Conservation (phyloP, 257 asterid species). For the Nyctanthes arbortristis region DNA sequence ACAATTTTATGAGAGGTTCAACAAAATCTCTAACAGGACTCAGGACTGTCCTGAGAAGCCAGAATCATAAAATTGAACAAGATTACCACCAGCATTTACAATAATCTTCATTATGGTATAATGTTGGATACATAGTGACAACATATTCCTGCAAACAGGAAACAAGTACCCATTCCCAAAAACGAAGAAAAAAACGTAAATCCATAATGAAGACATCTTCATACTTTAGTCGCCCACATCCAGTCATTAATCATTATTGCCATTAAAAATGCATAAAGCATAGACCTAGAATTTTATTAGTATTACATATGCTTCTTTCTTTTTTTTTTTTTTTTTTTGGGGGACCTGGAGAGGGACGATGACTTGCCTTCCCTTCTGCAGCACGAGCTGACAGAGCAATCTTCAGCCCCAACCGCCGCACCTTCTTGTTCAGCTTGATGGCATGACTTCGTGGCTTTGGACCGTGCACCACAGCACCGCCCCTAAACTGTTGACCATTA, state of each 20-base stretch:
- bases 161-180: not conserved
- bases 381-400: conserved; percentile 91
- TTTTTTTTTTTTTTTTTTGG: not conserved
- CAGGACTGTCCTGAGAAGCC: not conserved
- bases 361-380: conserved; percentile 96
- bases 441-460: conserved; percentile 98
- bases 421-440: conserved; percentile 84
- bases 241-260: not conserved
- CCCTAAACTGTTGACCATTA: conserved; percentile 67
- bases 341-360: not conserved
- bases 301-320: not conserved
- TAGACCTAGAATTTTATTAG: not conserved
- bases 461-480: conserved; percentile 88
- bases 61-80: not conserved
- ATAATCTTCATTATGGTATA: not conserved
- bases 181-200: no score
- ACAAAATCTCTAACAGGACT: not conserved
- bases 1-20: not conserved
- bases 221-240: not conserved
- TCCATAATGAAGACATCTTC: not conserved
- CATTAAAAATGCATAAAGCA: not conserved
- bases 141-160: not conserved
- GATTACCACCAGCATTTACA: not conserved
- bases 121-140: no score
- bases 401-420: conserved; percentile 86